Base-by-base conservation (phyloP, 2,329 filamentous ascomycete genomes). In the Teratosphaeria viscida region DNA sequence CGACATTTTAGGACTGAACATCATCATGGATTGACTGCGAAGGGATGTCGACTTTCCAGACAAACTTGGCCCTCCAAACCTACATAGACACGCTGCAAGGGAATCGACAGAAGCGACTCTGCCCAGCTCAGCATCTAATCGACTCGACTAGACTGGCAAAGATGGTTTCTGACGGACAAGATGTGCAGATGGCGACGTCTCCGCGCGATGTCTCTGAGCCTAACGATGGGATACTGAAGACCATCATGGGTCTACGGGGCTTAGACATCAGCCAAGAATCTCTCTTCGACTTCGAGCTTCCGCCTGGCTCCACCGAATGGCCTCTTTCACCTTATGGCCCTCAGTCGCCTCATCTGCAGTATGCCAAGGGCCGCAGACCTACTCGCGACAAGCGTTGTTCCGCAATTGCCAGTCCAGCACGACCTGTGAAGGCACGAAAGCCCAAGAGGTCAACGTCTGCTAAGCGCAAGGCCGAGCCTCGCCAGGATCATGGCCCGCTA, bases 281-380 rank as follows among this genome's bases (percentile, higher is more conserved):
- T 6, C 47, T 27, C 5, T 61, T 61, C 49, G 59, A 61, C 32
- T 61, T 61, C 54, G 54, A 55, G 27, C 43, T 57, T 19, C 57
- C 57, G 6, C 35, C 49, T 27, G 54, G 43, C 10, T 61, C 37
- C 5, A 56, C 27, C 16, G n/a, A 14, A n/a, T 61, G 59, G 59
- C 59, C 59, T 4, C 37, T 52, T n/a, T 26, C 56, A n/a, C 57
- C 47, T 1, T 61, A 61, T 29, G 59, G 59, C 6, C 59, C 53
- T n/a, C 37, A 61, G 39, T 61, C 59, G n/a, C 59, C 59, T 12
- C 59, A 61, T 32, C 43, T 57, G 1, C 49, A 59, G 35, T 54
- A 29, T 27, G 49, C 57, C 43, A 61, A 59, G 53, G 27, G 6
- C 23, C 29, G 52, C 12, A 56, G 34, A 54, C 10, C 57, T 10